Percentiles rank a stretch among this genome's conserved stretches.
Conservation (phyloP, 306 rosid genomes). For the Vicia villosa region DNA sequence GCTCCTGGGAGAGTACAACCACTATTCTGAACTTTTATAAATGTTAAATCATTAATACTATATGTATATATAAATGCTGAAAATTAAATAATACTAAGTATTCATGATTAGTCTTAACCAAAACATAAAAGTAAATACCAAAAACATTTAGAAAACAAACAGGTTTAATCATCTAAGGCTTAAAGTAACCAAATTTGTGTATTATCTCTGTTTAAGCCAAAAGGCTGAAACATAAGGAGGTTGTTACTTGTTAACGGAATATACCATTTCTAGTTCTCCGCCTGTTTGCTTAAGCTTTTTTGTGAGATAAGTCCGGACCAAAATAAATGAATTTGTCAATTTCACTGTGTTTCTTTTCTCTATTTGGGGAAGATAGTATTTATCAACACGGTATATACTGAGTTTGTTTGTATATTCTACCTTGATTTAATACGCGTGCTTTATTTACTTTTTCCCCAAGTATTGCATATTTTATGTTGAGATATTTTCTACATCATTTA, state of each 20-base stretch:
- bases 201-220: constrained; percentile 10
- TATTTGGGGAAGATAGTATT: constrained; percentile 23
- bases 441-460: constrained; percentile 8
- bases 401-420: constrained; percentile 20
- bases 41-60: not conserved
- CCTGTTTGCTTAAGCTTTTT: not conserved
- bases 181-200: not conserved
- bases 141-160: not conserved
- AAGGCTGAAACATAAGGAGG: not conserved
- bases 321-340: not conserved
- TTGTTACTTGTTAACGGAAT: not conserved
- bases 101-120: not conserved
- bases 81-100: not conserved
- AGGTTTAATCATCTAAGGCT: not conserved
- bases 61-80: not conserved
- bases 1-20: not conserved
- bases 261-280: not conserved
- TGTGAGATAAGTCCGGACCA: not conserved
- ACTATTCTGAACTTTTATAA: not conserved
- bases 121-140: not conserved
- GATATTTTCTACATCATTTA: constrained; percentile 13
- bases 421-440: constrained; percentile 18
- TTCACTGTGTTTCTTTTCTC: not conserved
- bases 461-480: not conserved
- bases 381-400: not conserved